Evolutionary conservation across 345 rosid genomes (phyloP).

Genomic region (Syzygium aromaticum): DNA sequence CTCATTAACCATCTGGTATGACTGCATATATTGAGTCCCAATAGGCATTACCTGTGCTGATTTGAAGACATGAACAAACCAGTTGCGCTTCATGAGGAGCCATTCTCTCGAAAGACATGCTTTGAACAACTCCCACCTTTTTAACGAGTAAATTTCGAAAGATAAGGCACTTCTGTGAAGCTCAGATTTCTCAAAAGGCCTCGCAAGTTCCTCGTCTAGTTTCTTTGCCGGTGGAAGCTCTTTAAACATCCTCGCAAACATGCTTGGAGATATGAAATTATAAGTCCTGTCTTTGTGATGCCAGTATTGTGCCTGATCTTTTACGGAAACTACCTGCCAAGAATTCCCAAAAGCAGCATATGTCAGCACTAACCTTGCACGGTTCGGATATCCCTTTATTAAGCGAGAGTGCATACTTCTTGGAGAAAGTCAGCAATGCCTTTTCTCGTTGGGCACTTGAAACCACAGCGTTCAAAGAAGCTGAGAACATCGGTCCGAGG

Average conservation of each 20-base stretch:
- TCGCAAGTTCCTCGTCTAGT: conserved; percentile 27
- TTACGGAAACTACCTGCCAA: conserved; percentile 42
- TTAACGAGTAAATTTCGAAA: conserved; percentile 28
- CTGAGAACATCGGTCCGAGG: conserved; percentile 37
- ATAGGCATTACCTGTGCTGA: conserved; percentile 21
- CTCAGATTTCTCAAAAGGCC: conserved; percentile 26
- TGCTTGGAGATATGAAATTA: conserved; percentile 33
- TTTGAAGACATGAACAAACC: conserved; percentile 31
- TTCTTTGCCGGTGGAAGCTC: conserved; percentile 25
- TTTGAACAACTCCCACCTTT: conserved; percentile 49
- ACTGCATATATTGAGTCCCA: not conserved
- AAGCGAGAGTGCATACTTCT: conserved; percentile 24
- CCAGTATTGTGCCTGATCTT: conserved; percentile 72
- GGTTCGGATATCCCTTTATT: not conserved
- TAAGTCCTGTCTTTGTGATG: conserved; percentile 17
- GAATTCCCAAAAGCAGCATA: not conserved
- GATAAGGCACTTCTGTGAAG: conserved; percentile 29
- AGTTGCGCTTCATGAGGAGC: conserved; percentile 48
- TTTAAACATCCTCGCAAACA: conserved; percentile 28
- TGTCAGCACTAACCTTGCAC: not conserved
- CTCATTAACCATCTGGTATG: not conserved
- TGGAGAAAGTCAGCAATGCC: conserved; percentile 72
- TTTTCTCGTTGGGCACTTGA: conserved; percentile 61
- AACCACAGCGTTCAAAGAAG: conserved; percentile 59
- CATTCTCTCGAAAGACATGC: conserved; percentile 57